Conservation (phyloP, 192 early-diverging fungal genomes). For the Entomortierella parvispora region DNA sequence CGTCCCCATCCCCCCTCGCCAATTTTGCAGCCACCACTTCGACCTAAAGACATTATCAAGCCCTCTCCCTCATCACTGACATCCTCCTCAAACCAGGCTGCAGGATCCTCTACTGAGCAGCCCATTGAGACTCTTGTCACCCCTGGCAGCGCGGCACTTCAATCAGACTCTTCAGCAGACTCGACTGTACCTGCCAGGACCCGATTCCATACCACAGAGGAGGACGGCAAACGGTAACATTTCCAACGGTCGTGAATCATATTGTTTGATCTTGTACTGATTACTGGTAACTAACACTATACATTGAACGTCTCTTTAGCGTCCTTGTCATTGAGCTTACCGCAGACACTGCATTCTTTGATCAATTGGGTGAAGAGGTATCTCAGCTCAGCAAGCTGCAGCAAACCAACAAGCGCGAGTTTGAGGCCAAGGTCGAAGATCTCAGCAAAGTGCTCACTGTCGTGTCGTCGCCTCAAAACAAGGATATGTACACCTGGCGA, state of each 20-base stretch:
- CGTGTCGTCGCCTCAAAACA: slow-evolving; percentile 76
- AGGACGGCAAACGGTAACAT: slow-evolving; percentile 46
- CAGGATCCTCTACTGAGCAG: not conserved
- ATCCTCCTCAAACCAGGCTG: not conserved
- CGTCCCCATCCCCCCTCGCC: slow-evolving; percentile 9
- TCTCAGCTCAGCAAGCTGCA: slow-evolving; percentile 69
- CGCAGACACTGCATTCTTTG: slow-evolving; percentile 68
- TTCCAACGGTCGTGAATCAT: not conserved
- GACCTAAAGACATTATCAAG: not conserved
- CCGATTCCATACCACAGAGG: slow-evolving; percentile 24
- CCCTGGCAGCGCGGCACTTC: slow-evolving; percentile 7
- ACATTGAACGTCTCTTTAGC: no score
- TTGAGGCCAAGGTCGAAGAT: slow-evolving; percentile 62
- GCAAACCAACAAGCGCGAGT: slow-evolving; percentile 58
- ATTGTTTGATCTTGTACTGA: not conserved
- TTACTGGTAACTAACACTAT: no score
- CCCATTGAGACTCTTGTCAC: slow-evolving; percentile 26
- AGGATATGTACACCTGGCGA: slow-evolving; percentile 80
- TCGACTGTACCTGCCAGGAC: not conserved
- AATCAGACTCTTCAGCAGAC: no score
- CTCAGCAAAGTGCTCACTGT: slow-evolving; percentile 63
- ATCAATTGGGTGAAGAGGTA: slow-evolving; percentile 64
- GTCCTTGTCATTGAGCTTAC: slow-evolving; percentile 53
- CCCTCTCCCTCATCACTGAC: not conserved
- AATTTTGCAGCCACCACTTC: slow-evolving; percentile 11